A percentile compares a stretch with the other conserved stretches of the same genome.
Conservation (phyloP, 192 early-diverging fungal species). For the Rhizophagus clarus region DNA sequence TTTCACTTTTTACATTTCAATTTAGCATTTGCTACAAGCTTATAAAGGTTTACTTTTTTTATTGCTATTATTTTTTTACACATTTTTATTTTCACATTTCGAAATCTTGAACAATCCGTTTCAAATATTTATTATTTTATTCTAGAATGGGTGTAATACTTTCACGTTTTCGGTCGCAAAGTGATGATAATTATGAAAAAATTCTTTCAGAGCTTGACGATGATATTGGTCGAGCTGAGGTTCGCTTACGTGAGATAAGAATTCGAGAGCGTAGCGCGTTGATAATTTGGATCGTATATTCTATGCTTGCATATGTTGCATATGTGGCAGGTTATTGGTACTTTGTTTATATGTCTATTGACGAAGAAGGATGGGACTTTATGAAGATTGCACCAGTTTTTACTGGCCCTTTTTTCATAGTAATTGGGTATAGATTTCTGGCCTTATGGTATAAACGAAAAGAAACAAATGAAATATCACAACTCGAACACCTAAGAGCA, state of each 20-base stretch:
- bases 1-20: background rate
- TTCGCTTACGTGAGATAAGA: conserved; percentile 65
- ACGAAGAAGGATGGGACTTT: conserved; percentile 45
- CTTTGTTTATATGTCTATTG: conserved; percentile 51
- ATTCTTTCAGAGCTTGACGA: conserved; percentile 67
- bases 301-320: conserved; percentile 55
- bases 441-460: conserved; percentile 52
- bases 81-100: too few species aligned
- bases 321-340: conserved; percentile 51
- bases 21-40: background rate
- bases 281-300: conserved; percentile 61
- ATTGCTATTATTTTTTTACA: too few species aligned
- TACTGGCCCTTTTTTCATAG: conserved; percentile 46
- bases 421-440: conserved; percentile 42
- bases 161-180: conserved; percentile 7
- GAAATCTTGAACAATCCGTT: too few species aligned
- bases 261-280: conserved; percentile 59
- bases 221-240: conserved; percentile 63
- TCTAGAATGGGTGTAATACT: conserved; percentile 21
- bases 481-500: conserved; percentile 45
- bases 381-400: conserved; percentile 48
- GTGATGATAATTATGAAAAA: conserved; percentile 49
- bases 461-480: conserved; percentile 54
- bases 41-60: background rate
- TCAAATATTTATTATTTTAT: background rate